Conservation (phyloP, 768 basidiomycete species). For the Clathrus columnatus region DNA sequence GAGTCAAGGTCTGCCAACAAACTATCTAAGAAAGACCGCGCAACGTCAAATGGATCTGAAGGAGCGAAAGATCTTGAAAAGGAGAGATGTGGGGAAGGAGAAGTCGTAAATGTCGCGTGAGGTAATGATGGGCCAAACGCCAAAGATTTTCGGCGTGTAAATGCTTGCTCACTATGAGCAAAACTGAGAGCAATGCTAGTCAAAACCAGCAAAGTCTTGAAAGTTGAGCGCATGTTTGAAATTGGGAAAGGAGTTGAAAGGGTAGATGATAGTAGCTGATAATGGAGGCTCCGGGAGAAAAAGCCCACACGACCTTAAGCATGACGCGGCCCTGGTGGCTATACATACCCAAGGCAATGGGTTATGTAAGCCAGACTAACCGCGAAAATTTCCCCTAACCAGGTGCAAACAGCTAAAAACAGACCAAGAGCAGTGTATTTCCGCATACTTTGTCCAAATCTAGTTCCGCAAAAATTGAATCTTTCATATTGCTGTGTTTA, state of each 20-base stretch:
- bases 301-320: neutral
- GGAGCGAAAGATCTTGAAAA: constrained; percentile 15
- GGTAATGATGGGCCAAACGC: constrained; percentile 78
- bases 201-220: constrained; percentile 2
- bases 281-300: neutral
- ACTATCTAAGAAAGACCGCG: neutral
- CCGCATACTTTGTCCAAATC: neutral
- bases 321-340: neutral
- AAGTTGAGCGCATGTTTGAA: constrained; percentile 1
- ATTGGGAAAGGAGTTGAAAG: neutral
- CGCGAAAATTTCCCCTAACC: neutral
- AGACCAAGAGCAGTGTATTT: neutral
- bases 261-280: neutral
- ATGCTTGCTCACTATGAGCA: constrained; percentile 9
- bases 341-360: neutral
- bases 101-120: constrained; percentile 41
- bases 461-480: too few species aligned
- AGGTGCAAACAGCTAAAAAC: too few species aligned
- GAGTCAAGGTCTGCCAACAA: neutral
- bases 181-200: constrained; percentile 8
- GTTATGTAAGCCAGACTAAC: neutral
- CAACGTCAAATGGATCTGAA: constrained; percentile 51
- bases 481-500: too few species aligned
- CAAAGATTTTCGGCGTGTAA: constrained; percentile 64
- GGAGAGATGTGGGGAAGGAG: constrained; percentile 24